Percentiles rank a stretch among this genome's conserved stretches.
Conservation (phyloP, 176 grass and related monocot genomes). For the Zoysia pacifica region DNA sequence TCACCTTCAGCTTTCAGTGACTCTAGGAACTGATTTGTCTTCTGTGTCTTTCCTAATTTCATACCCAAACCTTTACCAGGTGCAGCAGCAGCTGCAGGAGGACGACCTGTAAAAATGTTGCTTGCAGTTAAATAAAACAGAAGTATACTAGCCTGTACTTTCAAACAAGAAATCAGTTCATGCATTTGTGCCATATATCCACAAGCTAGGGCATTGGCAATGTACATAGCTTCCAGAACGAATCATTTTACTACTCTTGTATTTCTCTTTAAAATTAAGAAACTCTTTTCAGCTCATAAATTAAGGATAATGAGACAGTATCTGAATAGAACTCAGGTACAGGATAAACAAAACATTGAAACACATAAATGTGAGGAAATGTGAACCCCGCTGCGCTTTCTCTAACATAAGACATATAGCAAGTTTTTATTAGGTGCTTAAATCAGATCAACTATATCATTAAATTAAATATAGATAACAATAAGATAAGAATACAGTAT, state of each 20-base stretch:
- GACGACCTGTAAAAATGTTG: constrained; percentile 46
- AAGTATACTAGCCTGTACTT: background rate
- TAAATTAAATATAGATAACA: constrained; percentile 5
- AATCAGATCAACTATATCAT: background rate
- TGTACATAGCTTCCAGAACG: background rate
- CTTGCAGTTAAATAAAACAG: constrained; percentile 27
- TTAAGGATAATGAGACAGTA: background rate
- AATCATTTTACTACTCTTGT: background rate
- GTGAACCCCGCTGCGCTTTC: background rate
- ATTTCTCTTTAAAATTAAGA: background rate
- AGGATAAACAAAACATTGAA: constrained; percentile 8
- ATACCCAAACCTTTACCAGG: constrained; percentile 85
- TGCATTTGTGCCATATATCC: background rate
- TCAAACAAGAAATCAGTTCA: constrained; percentile 7
- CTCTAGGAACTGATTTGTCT: constrained; percentile 84
- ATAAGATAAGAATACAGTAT: background rate
- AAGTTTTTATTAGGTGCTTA: background rate
- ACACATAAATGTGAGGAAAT: background rate
- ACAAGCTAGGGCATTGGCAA: background rate
- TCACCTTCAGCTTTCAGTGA: constrained; percentile 92
- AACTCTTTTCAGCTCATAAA: background rate
- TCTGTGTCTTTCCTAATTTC: constrained; percentile 80
- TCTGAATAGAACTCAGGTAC: background rate
- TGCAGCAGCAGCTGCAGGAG: constrained; percentile 56
- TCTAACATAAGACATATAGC: background rate